Conservation (phyloP, 495 filamentous ascomycete genomes). For the Penicillium parvum region DNA sequence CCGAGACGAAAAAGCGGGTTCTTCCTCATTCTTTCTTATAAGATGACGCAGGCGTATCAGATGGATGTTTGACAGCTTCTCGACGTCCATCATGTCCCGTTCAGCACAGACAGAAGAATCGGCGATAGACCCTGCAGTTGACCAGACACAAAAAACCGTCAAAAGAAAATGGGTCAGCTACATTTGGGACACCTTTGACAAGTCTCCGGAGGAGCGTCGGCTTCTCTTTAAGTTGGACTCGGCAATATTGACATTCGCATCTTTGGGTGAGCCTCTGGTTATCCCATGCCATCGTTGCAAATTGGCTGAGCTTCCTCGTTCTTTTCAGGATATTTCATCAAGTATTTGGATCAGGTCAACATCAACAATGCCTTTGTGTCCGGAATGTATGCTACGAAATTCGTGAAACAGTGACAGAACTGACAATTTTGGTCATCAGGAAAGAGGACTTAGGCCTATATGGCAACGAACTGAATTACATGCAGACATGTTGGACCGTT, state of each 20-base stretch:
- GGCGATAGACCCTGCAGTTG: constrained; percentile 9
- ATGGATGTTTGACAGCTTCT: no score
- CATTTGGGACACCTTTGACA: constrained; percentile 60
- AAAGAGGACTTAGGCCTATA: constrained; percentile 58
- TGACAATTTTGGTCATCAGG: constrained; percentile 31
- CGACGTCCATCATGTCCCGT: not conserved
- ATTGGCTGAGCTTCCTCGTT: not conserved
- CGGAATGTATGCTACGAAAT: constrained; percentile 30
- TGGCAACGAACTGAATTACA: constrained; percentile 48
- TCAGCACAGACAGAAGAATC: constrained; percentile 15
- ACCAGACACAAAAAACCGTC: constrained; percentile 19
- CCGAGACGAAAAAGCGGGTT: no score
- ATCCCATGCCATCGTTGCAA: not conserved
- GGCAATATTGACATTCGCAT: constrained; percentile 51
- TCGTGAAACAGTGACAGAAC: not conserved
- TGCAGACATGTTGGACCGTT: constrained; percentile 56
- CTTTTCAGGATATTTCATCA: constrained; percentile 53
- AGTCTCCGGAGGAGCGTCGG: constrained; percentile 54
- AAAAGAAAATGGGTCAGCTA: constrained; percentile 42
- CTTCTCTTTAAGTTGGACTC: constrained; percentile 59
- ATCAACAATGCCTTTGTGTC: constrained; percentile 53
- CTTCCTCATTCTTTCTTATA: no score
- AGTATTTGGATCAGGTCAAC: constrained; percentile 55
- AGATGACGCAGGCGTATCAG: no score
- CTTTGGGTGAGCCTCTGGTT: constrained; percentile 31